Evolutionary conservation across 352 stramenopile species (phyloP), one percentile per base, ranked within the genome.

Genomic region (Phytophthora brassicae): DNA sequence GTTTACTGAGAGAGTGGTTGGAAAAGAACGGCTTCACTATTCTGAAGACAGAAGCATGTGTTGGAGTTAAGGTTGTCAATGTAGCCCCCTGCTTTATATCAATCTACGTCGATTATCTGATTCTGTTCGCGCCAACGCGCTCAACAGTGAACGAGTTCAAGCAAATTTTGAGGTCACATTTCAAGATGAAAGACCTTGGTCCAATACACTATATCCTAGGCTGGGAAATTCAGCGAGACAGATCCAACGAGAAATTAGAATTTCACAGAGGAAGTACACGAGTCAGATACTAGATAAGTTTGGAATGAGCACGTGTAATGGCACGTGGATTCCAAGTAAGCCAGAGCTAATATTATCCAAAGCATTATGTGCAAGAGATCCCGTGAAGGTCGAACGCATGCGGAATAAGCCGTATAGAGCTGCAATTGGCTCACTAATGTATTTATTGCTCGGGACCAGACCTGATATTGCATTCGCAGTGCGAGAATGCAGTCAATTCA

Each of bases 401-500:
- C 36, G 55, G 22, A n/a, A 9, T 17, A 63, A 58, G n/a, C 28
- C 54, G 17, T 68, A 63, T 33, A 36, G 60, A 45, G 38, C 38
- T 1, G 13, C 59, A 3, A 28, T 68, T 8, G 52, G 60, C 16
- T 48, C n/a, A 1, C 23, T 68, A 24, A 44, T 63, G 52, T 68
- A 68, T 23, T 43, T 63, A 0, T 48, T 63, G 52, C 48, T 29
- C 2, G 60, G 60, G 12, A 57, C 6, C 2, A 50, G 53, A 23
- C 60, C 52, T 14, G 53, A 68, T 11, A 63, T 64, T 7, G 45
- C 60, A 8, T 63, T 58, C 8, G 36, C 12, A 0, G 58, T 68
- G 8, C 31, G 38, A 19, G 35, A 19, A 2, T 35, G 56, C 36
- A 63, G 45, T 53, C 53, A 55, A 39, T 63, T 41, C 13, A 14